These are phyloP conservation scores for Starmerella floris DNA, from an alignment of 805 yeast genomes.

Conservation along the genomic window DNA sequence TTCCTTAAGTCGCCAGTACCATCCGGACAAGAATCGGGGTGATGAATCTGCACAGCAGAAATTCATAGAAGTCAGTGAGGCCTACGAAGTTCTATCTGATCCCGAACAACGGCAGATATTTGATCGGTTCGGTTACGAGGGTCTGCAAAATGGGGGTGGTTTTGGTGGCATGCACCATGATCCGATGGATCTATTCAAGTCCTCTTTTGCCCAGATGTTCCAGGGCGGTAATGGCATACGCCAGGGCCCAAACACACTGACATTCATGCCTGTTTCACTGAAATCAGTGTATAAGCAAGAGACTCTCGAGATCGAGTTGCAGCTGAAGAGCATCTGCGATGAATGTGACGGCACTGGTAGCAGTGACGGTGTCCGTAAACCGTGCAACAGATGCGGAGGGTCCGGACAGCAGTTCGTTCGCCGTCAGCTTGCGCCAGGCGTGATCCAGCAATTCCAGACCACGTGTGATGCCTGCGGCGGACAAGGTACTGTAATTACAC, in stretches of 20 bases:
- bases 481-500: slow-evolving; percentile 49
- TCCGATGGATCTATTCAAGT: slow-evolving; percentile 53
- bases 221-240: slow-evolving; percentile 20
- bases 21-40: slow-evolving; percentile 80
- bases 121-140: slow-evolving; percentile 70
- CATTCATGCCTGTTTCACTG: slow-evolving; percentile 43
- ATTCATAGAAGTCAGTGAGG: slow-evolving; percentile 85
- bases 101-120: slow-evolving; percentile 52
- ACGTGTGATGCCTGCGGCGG: slow-evolving; percentile 75
- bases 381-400: slow-evolving; percentile 63
- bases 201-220: slow-evolving; percentile 32
- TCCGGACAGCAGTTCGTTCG: slow-evolving; percentile 51
- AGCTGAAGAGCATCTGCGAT: slow-evolving; percentile 63
- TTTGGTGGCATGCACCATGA: slow-evolving; percentile 28
- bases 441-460: slow-evolving; percentile 73
- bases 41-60: slow-evolving; percentile 61
- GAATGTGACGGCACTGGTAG: slow-evolving; percentile 78
- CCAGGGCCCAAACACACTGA: slow-evolving; percentile 50
- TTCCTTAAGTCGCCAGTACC: slow-evolving; percentile 67
- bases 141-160: slow-evolving; percentile 33
- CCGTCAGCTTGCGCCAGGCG: slow-evolving; percentile 75
- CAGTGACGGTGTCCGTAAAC: slow-evolving; percentile 55
- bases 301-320: slow-evolving; percentile 43
- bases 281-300: slow-evolving; percentile 61
- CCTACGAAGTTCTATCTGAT: slow-evolving; percentile 74